Conservation (phyloP, 2,329 filamentous ascomycete genomes). For the Aquanectria penicillioides region DNA sequence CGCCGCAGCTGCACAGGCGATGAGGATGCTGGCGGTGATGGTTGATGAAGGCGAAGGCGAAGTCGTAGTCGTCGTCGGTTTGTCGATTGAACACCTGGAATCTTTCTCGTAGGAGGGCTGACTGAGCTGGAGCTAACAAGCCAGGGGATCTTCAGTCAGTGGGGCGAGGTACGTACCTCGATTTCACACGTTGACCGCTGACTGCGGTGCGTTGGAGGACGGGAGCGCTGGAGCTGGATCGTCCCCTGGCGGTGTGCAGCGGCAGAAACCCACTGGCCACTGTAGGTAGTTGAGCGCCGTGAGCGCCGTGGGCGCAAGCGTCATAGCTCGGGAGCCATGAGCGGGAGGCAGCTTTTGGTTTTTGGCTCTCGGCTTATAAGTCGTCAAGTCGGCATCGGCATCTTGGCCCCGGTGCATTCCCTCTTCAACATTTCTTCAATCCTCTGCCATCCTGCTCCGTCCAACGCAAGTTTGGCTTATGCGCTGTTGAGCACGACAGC, state of each 20-base stretch:
- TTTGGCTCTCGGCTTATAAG: constrained; percentile 18
- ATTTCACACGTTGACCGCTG: neutral
- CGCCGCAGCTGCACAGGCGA: too few species aligned
- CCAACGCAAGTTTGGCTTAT: too few species aligned
- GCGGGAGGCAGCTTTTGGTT: neutral
- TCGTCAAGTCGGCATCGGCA: constrained; percentile 24
- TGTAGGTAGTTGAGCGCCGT: too few species aligned
- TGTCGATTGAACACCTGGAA: constrained; percentile 25
- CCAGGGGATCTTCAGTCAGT: constrained; percentile 1
- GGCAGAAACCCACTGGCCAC: constrained; percentile 19
- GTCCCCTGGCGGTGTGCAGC: constrained; percentile 10
- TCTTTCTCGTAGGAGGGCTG: constrained; percentile 7
- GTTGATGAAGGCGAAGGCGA: neutral
- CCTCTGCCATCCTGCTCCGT: too few species aligned
- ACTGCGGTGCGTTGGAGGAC: neutral
- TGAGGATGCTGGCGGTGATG: neutral
- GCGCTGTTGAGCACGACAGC: too few species aligned
- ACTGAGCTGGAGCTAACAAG: constrained; percentile 18
- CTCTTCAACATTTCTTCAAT: too few species aligned
- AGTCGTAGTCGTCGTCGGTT: neutral
- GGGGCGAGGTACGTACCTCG: neutral
- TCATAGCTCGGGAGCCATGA: neutral
- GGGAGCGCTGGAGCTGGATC: neutral
- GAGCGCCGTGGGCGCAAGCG: neutral
- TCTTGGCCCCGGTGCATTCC: too few species aligned